Conservation (phyloP, 306 rosid genomes). For the Dryas drummondii region DNA sequence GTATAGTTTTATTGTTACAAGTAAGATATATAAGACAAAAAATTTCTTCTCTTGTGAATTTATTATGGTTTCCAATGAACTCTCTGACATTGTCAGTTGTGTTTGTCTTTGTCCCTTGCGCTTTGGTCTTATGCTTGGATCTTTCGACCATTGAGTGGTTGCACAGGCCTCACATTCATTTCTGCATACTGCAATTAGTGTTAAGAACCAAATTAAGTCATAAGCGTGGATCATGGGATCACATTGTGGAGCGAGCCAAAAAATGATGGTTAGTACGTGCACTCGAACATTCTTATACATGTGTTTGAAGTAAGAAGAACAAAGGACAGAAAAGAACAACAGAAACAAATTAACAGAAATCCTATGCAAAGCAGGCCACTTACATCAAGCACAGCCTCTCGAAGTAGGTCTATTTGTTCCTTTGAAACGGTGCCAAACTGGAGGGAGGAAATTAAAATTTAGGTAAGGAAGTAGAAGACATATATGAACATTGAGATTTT, state of each 20-base stretch:
- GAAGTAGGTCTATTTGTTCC: slow-evolving; percentile 41
- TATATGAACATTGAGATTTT: too few species aligned
- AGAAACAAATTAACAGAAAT: background rate
- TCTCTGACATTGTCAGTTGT: background rate
- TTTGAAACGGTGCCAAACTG: slow-evolving; percentile 44
- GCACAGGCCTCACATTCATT: slow-evolving; percentile 35
- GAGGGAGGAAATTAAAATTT: background rate
- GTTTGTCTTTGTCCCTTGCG: background rate
- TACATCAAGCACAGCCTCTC: slow-evolving; percentile 64
- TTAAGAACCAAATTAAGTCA: background rate
- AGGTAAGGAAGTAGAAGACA: too few species aligned
- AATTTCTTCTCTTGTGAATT: background rate
- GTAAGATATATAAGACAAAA: background rate
- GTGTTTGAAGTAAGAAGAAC: too few species aligned
- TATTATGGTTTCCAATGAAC: background rate
- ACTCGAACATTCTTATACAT: too few species aligned
- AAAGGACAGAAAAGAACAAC: background rate
- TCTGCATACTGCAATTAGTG: slow-evolving; percentile 34
- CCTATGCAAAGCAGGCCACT: slow-evolving; percentile 15
- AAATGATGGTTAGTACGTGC: too few species aligned
- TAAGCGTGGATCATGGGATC: too few species aligned
- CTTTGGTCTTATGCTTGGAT: background rate
- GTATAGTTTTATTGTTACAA: background rate
- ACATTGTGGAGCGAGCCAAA: too few species aligned
- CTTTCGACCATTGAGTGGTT: slow-evolving; percentile 22